Evolutionary conservation across 2,329 filamentous ascomycete species (phyloP).

Genomic region (Cadophora malorum): DNA sequence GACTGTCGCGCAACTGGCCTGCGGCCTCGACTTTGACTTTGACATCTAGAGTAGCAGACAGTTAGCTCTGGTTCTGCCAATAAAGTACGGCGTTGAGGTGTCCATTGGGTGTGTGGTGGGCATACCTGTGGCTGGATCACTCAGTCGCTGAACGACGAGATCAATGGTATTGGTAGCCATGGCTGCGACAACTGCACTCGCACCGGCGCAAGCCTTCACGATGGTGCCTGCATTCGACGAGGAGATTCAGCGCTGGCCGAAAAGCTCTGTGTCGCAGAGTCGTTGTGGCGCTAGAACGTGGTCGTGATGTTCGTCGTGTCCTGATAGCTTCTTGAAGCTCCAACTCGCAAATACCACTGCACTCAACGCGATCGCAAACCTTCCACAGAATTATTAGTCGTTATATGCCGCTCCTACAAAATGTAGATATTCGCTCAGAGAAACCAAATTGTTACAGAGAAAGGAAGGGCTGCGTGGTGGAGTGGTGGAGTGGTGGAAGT

Average conservation of each 20-base stretch:
- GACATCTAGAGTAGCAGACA: constrained; percentile 63
- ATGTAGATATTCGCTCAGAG: background rate
- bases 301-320: background rate
- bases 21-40: constrained; percentile 84
- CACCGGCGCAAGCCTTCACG: constrained; percentile 42
- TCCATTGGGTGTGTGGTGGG: background rate
- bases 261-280: background rate
- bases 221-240: constrained; percentile 39
- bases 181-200: constrained; percentile 53
- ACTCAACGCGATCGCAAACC: constrained; percentile 7
- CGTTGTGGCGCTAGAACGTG: background rate
- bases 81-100: background rate
- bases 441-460: constrained; percentile 21
- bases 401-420: background rate
- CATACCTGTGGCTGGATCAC: constrained; percentile 52
- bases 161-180: constrained; percentile 67
- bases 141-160: constrained; percentile 61
- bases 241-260: background rate
- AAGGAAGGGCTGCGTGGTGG: background rate
- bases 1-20: constrained; percentile 84
- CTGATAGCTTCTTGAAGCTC: background rate
- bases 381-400: background rate
- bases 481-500: background rate
- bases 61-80: constrained; percentile 25
- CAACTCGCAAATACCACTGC: background rate